These are phyloP conservation scores for Rhexocercosporidium sp. DNA, from an alignment of 2,329 filamentous ascomycete genomes.

Conservation along the genomic window DNA sequence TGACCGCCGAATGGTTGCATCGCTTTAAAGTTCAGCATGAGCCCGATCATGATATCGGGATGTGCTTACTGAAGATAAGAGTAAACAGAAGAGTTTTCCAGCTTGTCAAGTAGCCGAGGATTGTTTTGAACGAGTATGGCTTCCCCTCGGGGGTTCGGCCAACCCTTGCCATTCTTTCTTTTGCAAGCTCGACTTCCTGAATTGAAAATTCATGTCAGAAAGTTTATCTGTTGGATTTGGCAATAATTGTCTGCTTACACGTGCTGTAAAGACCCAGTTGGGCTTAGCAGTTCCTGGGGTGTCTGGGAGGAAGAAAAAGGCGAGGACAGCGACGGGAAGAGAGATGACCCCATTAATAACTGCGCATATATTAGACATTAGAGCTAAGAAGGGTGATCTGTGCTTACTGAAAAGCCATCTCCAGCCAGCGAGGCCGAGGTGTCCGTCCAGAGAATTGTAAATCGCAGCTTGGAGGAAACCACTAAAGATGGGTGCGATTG, in stretches of 20 bases:
- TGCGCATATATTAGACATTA: not conserved
- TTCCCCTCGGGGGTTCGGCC: conserved; percentile 48
- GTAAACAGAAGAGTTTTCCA: conserved; percentile 38
- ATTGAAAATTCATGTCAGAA: not conserved
- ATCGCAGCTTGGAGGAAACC: conserved; percentile 60
- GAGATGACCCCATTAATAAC: conserved; percentile 58
- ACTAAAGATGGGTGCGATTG: conserved; percentile 63
- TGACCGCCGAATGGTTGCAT: conserved; percentile 28
- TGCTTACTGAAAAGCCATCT: conserved; percentile 50
- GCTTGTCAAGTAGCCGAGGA: conserved; percentile 52
- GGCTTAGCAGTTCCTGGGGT: conserved; percentile 53
- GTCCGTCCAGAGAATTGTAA: conserved; percentile 38
- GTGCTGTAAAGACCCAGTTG: conserved; percentile 35
- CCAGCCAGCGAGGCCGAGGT: conserved; percentile 54
- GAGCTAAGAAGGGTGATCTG: not conserved
- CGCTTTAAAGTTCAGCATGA: conserved; percentile 14
- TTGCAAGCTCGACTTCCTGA: conserved; percentile 51
- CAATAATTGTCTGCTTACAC: conserved; percentile 11
- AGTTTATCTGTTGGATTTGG: not conserved
- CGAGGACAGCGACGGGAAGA: conserved; percentile 57
- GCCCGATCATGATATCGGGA: not conserved
- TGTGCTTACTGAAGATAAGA: conserved; percentile 27
- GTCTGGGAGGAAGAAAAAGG: conserved; percentile 50
- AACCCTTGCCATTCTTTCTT: conserved; percentile 56
- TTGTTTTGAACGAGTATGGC: conserved; percentile 55